Conservation (phyloP, 805 yeast species). For the Hanseniaspora hatyaiensis region DNA sequence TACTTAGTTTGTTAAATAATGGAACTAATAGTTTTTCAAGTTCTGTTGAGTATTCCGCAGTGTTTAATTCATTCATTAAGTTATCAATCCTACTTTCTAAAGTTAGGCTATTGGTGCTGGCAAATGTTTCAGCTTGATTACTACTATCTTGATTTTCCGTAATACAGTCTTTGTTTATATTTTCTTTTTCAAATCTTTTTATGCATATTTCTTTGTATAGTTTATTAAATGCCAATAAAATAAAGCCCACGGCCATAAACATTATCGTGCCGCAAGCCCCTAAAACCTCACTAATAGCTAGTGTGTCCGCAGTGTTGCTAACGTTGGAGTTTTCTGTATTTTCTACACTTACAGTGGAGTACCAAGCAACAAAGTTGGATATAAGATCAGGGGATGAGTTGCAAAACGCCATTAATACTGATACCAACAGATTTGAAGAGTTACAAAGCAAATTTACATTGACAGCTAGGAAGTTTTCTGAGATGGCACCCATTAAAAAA, state of each 20-base stretch:
- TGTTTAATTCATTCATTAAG: not conserved
- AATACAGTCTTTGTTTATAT: conserved; percentile 16
- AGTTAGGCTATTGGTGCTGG: not conserved
- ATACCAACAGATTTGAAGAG: conserved; percentile 24
- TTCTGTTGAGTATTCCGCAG: not conserved
- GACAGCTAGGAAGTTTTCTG: conserved; percentile 30
- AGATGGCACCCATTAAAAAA: conserved; percentile 28
- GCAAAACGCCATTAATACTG: conserved; percentile 29
- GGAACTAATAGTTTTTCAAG: not conserved
- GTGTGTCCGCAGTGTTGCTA: conserved; percentile 19
- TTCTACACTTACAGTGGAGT: conserved; percentile 12
- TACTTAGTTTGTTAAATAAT: conserved; percentile 17
- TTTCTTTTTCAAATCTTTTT: conserved; percentile 5
- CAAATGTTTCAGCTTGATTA: not conserved
- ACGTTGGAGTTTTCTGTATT: conserved; percentile 2
- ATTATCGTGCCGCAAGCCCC: conserved; percentile 32
- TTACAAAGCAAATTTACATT: conserved; percentile 23
- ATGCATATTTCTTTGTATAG: conserved; percentile 20
- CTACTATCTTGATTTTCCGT: conserved; percentile 19
- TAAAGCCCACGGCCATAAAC: conserved; percentile 29
- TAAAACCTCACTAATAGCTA: conserved; percentile 30
- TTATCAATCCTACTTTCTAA: not conserved
- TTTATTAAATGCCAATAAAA: conserved; percentile 21
- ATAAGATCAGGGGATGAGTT: conserved; percentile 31
- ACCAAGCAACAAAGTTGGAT: conserved; percentile 31